Percentiles rank a stretch among this genome's conserved stretches.
Conservation (phyloP, 2,329 filamentous ascomycete species). For the Alternaria arborescens region DNA sequence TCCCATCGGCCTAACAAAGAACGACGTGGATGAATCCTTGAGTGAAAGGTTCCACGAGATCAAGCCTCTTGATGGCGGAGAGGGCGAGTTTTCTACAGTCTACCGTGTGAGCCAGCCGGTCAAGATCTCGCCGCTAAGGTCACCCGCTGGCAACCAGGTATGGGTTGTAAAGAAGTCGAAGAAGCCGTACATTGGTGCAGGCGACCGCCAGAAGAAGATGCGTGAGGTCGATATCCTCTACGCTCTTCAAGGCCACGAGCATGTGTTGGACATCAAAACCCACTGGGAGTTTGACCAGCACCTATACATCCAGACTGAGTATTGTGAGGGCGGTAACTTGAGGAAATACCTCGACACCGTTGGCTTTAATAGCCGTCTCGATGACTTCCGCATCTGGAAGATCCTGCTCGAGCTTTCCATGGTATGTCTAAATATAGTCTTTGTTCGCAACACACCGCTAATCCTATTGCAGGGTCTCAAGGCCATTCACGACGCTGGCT, state of each 20-base stretch:
- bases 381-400: constrained; percentile 99
- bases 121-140: constrained; percentile 35
- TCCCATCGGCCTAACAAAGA: constrained; percentile 68
- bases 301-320: constrained; percentile 97
- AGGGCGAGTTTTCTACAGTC: constrained; percentile 92
- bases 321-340: constrained; percentile 91
- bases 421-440: constrained; percentile 63
- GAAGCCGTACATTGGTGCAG: constrained; percentile 77
- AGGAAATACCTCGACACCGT: constrained; percentile 84
- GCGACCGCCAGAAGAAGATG: constrained; percentile 83
- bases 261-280: constrained; percentile 83
- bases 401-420: constrained; percentile 85
- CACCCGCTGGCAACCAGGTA: constrained; percentile 57
- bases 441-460: constrained; percentile 21
- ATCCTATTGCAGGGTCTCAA: constrained; percentile 74
- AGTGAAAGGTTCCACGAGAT: constrained; percentile 81
- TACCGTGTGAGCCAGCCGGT: constrained; percentile 74
- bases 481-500: constrained; percentile 87
- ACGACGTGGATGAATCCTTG: constrained; percentile 78
- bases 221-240: constrained; percentile 84
- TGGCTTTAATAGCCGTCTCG: constrained; percentile 83
- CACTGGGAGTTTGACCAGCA: constrained; percentile 87
- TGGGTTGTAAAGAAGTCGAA: constrained; percentile 96
- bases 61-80: constrained; percentile 72
- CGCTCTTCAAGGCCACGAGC: constrained; percentile 79